phyloP scores from a whole-genome alignment of 2,329 filamentous ascomycete species.

The Cercospora citrullina region DNA sequence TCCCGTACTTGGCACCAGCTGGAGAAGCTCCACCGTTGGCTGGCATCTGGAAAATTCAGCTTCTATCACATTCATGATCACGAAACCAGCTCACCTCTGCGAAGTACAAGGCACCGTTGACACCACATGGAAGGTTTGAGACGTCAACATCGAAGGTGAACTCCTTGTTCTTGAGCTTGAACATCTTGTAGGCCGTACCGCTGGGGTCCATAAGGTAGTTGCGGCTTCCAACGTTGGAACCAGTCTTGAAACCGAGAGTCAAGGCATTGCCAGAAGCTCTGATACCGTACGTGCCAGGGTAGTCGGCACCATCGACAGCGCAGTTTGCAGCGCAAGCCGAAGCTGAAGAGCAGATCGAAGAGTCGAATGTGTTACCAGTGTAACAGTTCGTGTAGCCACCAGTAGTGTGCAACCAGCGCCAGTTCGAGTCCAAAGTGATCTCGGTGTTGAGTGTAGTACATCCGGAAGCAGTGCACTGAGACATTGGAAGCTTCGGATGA shows the following conservation, averaged over 20 bases:
- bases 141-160: slow-evolving; percentile 73
- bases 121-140: slow-evolving; percentile 65
- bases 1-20: slow-evolving; percentile 50
- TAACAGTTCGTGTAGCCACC: slow-evolving; percentile 53
- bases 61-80: too few relatives aligned
- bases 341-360: slow-evolving; percentile 43
- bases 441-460: slow-evolving; percentile 41
- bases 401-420: slow-evolving; percentile 52
- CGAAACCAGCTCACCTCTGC: not conserved
- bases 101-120: slow-evolving; percentile 71
- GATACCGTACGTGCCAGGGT: slow-evolving; percentile 57
- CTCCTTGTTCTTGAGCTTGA: slow-evolving; percentile 66
- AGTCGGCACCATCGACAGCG: slow-evolving; percentile 59
- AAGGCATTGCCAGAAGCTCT: slow-evolving; percentile 52
- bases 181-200: slow-evolving; percentile 63
- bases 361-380: slow-evolving; percentile 48
- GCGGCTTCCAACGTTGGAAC: slow-evolving; percentile 47
- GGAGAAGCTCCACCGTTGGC: slow-evolving; percentile 58
- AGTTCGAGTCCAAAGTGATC: slow-evolving; percentile 51
- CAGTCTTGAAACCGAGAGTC: slow-evolving; percentile 48
- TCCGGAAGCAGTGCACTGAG: slow-evolving; percentile 42
- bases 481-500: slow-evolving; percentile 42
- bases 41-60: slow-evolving; percentile 55
- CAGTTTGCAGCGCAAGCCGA: slow-evolving; percentile 56
- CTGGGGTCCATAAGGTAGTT: slow-evolving; percentile 61